Conservation (phyloP, 768 basidiomycete genomes). For the Tubosaeta brunneosetosa region DNA sequence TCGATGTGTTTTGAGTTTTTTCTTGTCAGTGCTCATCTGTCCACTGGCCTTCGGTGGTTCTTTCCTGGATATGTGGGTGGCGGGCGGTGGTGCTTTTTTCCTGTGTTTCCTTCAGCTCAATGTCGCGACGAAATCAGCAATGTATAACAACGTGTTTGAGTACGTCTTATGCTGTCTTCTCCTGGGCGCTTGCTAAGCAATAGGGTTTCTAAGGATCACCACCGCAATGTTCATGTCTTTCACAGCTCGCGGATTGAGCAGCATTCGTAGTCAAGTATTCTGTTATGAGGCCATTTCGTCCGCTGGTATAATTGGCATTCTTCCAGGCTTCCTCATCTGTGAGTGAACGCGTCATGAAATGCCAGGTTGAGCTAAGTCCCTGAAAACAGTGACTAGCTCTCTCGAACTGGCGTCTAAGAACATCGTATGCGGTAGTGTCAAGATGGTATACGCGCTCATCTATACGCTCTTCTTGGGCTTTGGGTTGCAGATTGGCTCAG, state of each 20-base stretch:
- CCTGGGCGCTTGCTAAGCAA: conserved; percentile 6
- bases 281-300: conserved; percentile 93
- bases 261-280: conserved; percentile 71
- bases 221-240: conserved; percentile 81
- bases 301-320: conserved; percentile 79
- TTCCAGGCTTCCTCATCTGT: conserved; percentile 87
- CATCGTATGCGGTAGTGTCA: conserved; percentile 78
- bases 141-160: conserved; percentile 94
- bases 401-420: conserved; percentile 83
- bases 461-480: conserved; percentile 84
- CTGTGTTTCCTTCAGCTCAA: conserved; percentile 67
- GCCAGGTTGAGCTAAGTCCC: conserved; percentile 3
- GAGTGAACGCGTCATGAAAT: conserved; percentile 23
- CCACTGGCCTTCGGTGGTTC: conserved; percentile 83
- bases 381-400: conserved; percentile 63
- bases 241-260: conserved; percentile 74
- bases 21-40: conserved; percentile 72
- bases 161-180: conserved; percentile 27
- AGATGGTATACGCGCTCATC: conserved; percentile 86
- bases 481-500: conserved; percentile 79
- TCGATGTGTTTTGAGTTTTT: conserved; percentile 66
- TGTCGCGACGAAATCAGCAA: conserved; percentile 67
- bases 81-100: conserved; percentile 63
- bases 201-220: conserved; percentile 54
- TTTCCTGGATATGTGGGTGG: conserved; percentile 81